Conservation (phyloP, 75 land plant genomes). For the Picea glauca region DNA sequence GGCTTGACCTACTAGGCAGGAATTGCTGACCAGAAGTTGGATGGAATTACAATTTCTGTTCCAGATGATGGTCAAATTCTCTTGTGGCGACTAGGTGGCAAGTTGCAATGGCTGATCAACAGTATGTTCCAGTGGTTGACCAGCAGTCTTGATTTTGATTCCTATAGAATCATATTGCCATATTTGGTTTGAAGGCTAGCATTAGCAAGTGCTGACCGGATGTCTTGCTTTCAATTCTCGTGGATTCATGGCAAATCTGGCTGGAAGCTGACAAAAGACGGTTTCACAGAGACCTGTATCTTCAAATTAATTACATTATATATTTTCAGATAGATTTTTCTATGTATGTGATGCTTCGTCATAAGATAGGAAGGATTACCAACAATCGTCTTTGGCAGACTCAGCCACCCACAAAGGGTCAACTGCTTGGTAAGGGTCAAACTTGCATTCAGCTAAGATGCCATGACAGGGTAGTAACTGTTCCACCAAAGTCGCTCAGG, state of each 20-base stretch:
- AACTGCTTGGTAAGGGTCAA: too few species aligned
- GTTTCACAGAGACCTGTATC: neutral
- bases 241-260: neutral
- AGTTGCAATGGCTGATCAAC: too few species aligned
- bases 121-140: neutral
- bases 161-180: neutral
- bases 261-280: neutral
- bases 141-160: neutral
- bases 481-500: too few species aligned
- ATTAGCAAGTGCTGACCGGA: neutral
- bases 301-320: neutral
- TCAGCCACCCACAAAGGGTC: too few species aligned
- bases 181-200: neutral
- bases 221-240: neutral
- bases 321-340: neutral
- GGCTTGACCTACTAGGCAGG: neutral
- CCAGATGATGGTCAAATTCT: too few species aligned
- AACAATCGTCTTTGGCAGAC: too few species aligned
- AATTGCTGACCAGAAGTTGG: neutral
- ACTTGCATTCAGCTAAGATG: too few species aligned
- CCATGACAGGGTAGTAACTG: too few species aligned
- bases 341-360: too few species aligned
- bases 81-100: too few species aligned
- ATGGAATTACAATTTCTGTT: too few species aligned
- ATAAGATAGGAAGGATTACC: too few species aligned